Evolutionary conservation across 345 rosid species (phyloP).

Genomic region (Rhizophora apiculata): DNA sequence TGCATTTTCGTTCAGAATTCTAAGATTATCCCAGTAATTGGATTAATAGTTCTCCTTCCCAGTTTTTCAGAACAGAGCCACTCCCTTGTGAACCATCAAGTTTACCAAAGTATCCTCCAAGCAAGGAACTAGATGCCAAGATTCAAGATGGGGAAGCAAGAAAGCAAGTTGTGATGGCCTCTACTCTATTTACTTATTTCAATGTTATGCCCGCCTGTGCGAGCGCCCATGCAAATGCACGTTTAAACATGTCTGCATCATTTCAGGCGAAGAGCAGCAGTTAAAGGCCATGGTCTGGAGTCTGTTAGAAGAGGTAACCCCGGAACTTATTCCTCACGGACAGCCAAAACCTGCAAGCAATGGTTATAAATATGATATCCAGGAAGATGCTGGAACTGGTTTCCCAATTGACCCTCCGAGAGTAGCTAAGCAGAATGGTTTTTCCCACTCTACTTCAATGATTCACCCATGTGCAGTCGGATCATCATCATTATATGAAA

Average conservation of each 20-base stretch:
- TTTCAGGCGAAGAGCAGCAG: conserved; percentile 58
- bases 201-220: no score
- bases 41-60: conserved; percentile 6
- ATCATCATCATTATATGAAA: conserved; percentile 30
- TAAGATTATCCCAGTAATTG: not conserved
- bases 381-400: conserved; percentile 40
- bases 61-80: conserved; percentile 65
- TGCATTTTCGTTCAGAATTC: not conserved
- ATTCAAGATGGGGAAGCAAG: conserved; percentile 50
- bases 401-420: conserved; percentile 42
- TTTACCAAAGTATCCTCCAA: conserved; percentile 73
- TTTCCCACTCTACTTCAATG: conserved; percentile 40
- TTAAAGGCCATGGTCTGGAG: conserved; percentile 58
- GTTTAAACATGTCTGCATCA: conserved; percentile 5
- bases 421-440: conserved; percentile 21
- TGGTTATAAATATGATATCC: conserved; percentile 36
- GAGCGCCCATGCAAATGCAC: not conserved
- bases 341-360: conserved; percentile 39
- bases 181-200: no score
- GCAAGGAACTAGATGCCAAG: conserved; percentile 75
- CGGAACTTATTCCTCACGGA: conserved; percentile 58
- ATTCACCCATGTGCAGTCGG: conserved; percentile 46
- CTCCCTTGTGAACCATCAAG: conserved; percentile 60
- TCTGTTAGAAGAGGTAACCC: conserved; percentile 63
- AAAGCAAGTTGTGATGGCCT: conserved; percentile 34